Evolutionary conservation across 2,329 filamentous ascomycete genomes (phyloP).

Genomic region (Botrytis sinoallii): DNA sequence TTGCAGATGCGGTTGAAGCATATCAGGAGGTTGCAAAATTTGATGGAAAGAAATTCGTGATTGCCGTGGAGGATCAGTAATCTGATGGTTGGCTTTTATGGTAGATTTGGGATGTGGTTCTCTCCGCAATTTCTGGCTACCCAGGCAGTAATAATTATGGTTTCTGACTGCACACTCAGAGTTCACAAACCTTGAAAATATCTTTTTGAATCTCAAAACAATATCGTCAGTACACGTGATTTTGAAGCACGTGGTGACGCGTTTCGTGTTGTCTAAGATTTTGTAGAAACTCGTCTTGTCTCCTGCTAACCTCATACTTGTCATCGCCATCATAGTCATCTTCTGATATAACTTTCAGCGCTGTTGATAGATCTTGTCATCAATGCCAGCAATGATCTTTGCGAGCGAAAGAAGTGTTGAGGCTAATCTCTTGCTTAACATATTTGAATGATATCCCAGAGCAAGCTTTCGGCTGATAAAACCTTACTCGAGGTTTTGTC

Average conservation of each 20-base stretch:
- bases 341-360: too few relatives aligned
- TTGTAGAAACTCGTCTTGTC: not conserved
- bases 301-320: not conserved
- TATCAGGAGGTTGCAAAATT: slow-evolving; percentile 4
- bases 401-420: too few relatives aligned
- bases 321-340: too few relatives aligned
- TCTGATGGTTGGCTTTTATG: not conserved
- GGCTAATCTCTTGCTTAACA: too few relatives aligned
- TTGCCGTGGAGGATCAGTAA: not conserved
- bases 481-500: not conserved
- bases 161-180: not conserved
- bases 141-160: not conserved
- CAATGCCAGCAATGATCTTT: too few relatives aligned
- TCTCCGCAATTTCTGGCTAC: not conserved
- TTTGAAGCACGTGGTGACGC: not conserved
- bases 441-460: too few relatives aligned
- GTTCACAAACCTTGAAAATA: not conserved
- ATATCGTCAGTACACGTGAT: not conserved
- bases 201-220: not conserved
- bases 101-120: not conserved
- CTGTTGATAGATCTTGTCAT: too few relatives aligned
- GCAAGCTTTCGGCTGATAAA: too few relatives aligned
- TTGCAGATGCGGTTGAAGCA: not conserved
- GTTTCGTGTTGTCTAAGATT: not conserved
- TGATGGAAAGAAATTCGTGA: slow-evolving; percentile 8